These are phyloP conservation scores for Iris pallida DNA, from an alignment of 116 monocot genomes.

Conservation along the genomic window DNA sequence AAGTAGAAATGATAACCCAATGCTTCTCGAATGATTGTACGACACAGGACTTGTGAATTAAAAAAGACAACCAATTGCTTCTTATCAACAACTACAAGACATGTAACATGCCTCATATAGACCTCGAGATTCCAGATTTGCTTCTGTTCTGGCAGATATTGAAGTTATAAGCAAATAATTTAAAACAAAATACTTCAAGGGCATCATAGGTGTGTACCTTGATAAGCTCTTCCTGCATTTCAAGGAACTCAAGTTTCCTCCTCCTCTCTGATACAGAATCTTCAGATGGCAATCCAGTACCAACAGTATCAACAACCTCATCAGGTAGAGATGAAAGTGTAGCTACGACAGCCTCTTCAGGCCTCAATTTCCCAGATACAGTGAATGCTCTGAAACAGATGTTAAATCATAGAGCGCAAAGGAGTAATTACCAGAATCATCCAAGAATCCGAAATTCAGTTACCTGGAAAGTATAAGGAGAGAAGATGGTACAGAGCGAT, in stretches of 20 bases:
- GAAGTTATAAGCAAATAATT: too few relatives aligned
- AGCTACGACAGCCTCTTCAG: slow-evolving; percentile 97
- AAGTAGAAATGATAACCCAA: too few relatives aligned
- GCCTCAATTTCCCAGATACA: slow-evolving; percentile 88
- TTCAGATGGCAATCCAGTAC: slow-evolving; percentile 90
- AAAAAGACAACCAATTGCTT: too few relatives aligned
- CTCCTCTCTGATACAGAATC: slow-evolving; percentile 97
- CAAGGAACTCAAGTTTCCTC: slow-evolving; percentile 91
- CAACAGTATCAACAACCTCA: slow-evolving; percentile 97
- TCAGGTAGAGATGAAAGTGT: slow-evolving; percentile 95
- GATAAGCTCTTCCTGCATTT: slow-evolving; percentile 99
- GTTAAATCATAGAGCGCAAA: background rate
- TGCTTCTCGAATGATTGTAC: too few relatives aligned
- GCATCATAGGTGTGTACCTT: slow-evolving; percentile 39
- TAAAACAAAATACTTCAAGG: background rate
- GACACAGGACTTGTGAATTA: too few relatives aligned
- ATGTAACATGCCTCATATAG: too few relatives aligned
- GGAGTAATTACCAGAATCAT: too few relatives aligned
- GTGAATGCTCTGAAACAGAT: slow-evolving; percentile 49
- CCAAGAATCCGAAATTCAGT: background rate
- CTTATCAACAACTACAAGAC: too few relatives aligned
- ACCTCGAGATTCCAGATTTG: slow-evolving; percentile 26
- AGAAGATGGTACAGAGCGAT: slow-evolving; percentile 84
- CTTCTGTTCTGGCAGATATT: too few relatives aligned
- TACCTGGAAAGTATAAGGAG: slow-evolving; percentile 98